phyloP scores from a whole-genome alignment of 352 stramenopile species.

The Phytophthora parvispora region DNA sequence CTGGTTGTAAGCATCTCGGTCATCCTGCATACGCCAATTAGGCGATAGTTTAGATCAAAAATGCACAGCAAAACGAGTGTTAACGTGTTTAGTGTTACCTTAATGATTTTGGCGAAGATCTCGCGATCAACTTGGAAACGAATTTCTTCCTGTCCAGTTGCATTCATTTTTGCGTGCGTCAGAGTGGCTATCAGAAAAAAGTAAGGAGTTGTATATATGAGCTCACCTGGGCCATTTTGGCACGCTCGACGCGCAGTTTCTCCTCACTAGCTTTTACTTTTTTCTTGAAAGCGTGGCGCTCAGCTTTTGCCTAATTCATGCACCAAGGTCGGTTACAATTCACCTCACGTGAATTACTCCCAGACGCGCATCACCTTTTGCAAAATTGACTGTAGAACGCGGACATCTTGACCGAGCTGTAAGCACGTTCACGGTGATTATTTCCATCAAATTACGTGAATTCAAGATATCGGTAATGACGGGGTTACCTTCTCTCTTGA shows the following conservation, averaged over 20 bases:
- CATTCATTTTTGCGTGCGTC: neutral
- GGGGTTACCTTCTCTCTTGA: conserved; percentile 77
- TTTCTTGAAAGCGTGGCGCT: conserved; percentile 86
- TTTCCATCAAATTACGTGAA: neutral
- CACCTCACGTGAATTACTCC: neutral
- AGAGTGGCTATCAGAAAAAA: too few species aligned
- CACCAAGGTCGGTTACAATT: neutral
- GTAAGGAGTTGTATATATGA: neutral
- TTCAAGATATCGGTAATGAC: neutral
- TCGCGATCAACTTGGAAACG: conserved; percentile 86
- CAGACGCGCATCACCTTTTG: conserved; percentile 55
- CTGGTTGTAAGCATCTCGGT: conserved; percentile 79
- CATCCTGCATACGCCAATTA: conserved; percentile 61
- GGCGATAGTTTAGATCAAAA: too few species aligned
- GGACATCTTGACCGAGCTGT: conserved; percentile 81
- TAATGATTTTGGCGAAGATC: conserved; percentile 88
- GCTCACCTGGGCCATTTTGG: conserved; percentile 80
- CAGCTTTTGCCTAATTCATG: conserved; percentile 64
- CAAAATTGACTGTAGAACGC: conserved; percentile 76
- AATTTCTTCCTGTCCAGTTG: conserved; percentile 61
- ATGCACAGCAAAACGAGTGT: too few species aligned
- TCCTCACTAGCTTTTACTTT: conserved; percentile 80
- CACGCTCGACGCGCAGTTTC: conserved; percentile 54
- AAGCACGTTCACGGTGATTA: neutral
- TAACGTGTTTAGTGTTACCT: conserved; percentile 38